Conservation (phyloP, 2,329 filamentous ascomycete species). For the Talaromyces funiculosus region DNA sequence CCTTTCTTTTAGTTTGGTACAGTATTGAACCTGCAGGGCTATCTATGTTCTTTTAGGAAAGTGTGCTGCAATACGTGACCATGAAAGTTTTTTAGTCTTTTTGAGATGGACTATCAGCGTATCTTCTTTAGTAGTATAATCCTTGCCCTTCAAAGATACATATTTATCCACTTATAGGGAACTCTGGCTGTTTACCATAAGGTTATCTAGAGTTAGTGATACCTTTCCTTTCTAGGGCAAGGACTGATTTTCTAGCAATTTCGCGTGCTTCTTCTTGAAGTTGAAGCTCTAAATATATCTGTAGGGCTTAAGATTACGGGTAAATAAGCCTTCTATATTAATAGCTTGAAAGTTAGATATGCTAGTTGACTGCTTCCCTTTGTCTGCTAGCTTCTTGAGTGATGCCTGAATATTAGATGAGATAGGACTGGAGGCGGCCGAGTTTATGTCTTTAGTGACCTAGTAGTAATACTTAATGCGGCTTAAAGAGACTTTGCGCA, state of each 20-base stretch:
- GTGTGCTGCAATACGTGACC: neutral
- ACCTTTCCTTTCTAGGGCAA: no score
- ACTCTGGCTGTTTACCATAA: no score
- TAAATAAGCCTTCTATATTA: no score
- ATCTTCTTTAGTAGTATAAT: neutral
- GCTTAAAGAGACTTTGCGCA: constrained; percentile 2
- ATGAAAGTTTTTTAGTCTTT: neutral
- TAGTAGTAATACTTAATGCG: neutral
- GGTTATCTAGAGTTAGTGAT: no score
- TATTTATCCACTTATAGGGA: no score
- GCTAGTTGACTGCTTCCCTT: neutral
- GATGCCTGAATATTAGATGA: neutral
- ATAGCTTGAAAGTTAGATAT: no score
- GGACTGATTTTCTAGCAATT: no score
- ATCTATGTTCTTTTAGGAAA: neutral
- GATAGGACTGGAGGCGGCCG: neutral
- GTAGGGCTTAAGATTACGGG: no score
- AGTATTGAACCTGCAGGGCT: neutral
- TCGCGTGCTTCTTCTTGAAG: no score
- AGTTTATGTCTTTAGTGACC: neutral
- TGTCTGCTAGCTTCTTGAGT: neutral
- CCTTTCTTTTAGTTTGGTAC: neutral
- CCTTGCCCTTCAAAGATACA: neutral
- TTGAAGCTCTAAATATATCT: no score
- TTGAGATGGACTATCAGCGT: neutral